Base-by-base conservation (phyloP, 768 basidiomycete genomes). In the Asterophora lycoperdoides region DNA sequence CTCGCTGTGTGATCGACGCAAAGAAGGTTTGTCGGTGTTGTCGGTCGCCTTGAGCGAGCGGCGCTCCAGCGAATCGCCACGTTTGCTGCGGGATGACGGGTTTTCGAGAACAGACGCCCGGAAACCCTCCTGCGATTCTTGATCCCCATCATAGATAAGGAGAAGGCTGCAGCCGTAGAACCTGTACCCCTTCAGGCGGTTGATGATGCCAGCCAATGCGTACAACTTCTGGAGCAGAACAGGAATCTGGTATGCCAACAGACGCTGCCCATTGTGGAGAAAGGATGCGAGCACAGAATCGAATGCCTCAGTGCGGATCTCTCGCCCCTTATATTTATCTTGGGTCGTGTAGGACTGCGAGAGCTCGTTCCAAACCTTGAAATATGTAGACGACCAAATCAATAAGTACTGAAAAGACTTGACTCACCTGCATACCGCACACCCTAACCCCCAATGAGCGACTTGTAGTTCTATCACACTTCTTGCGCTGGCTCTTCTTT, bases 401-500 rank as follows among this genome's bases (percentile, higher is more conserved):
- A 40, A 26, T 28, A n/a, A n/a, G n/a, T n/a, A n/a, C n/a, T n/a
- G n/a, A n/a, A n/a, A n/a, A n/a, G n/a, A n/a, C n/a, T n/a, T n/a
- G n/a, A 68, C 87, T 71, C 60, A 94, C 95, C 84, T 99, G 96
- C 93, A 98, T 97, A 4, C 96, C 96, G 65, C 96, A 99, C 46
- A 98, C 83, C 55, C 96, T 79, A 15, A 95, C 90, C 3, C 96
- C 96, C 38, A 97, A 69, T 11, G 83, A 78, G 56, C 90, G 75
- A 65, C 93, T 97, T 17, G 96, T 98, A 44, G 96, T 97, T 46
- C 87, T 77, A 63, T 96, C 93, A 63, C 96, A 98, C 69, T 99
- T 99, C 70, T 96, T 96, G 46, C 94, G 81, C 71, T 99, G 96
- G 63, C 94, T 97, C 73, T 88, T 93, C 80, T 96, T 97, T 74